phyloP scores from a whole-genome alignment of 768 basidiomycete species.

The Hericium alpestre region DNA sequence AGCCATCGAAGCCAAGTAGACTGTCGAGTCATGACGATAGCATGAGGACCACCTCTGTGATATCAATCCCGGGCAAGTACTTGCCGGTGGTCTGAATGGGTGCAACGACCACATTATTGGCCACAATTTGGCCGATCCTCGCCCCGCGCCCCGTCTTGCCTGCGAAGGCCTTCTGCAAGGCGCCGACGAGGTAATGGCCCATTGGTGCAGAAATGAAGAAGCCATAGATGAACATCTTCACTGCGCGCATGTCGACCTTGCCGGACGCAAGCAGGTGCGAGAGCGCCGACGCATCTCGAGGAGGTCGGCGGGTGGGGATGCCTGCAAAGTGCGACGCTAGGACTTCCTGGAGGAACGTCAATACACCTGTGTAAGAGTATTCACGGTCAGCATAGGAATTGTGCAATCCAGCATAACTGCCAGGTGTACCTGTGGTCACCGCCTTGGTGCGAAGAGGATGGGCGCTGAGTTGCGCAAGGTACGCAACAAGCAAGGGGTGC shows the following conservation, averaged over 20 bases:
- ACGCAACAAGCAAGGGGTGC: conserved; percentile 51
- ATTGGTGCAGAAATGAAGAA: conserved; percentile 77
- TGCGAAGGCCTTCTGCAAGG: conserved; percentile 65
- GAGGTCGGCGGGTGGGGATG: conserved; percentile 36
- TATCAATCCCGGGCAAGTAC: conserved; percentile 12
- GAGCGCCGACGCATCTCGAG: conserved; percentile 45
- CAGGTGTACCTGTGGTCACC: conserved; percentile 50
- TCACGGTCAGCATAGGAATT: neutral
- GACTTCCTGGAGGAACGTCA: conserved; percentile 62
- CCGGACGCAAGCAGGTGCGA: conserved; percentile 41
- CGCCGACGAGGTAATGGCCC: conserved; percentile 61
- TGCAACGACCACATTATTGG: conserved; percentile 65
- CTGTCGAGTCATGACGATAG: conserved; percentile 23
- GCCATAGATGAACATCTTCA: conserved; percentile 81
- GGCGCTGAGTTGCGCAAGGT: conserved; percentile 54
- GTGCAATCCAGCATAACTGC: neutral
- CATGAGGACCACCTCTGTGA: neutral
- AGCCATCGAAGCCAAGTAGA: conserved; percentile 71
- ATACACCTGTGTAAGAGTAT: conserved; percentile 17
- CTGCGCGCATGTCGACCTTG: conserved; percentile 57
- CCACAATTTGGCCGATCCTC: conserved; percentile 63
- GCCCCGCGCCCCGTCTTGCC: conserved; percentile 57
- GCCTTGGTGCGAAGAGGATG: conserved; percentile 77
- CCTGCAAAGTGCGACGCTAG: conserved; percentile 65
- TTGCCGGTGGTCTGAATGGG: conserved; percentile 64